Conservation (phyloP, 352 stramenopile species). For the Globisporangium megalacanthum region DNA sequence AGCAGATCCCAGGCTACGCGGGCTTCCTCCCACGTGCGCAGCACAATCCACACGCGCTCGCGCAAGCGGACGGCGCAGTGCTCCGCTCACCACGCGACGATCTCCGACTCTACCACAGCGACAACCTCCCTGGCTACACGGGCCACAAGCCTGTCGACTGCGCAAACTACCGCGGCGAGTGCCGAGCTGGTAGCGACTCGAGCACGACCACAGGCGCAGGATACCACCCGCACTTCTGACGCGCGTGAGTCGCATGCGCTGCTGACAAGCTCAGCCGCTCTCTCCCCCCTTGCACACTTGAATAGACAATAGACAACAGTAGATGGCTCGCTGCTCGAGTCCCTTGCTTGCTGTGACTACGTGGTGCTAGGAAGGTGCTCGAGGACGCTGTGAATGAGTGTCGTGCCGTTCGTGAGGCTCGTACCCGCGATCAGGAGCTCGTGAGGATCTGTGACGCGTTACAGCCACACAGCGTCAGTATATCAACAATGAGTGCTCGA, state of each 20-base stretch:
- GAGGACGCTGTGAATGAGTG: conserved; percentile 45
- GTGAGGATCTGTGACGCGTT: conserved; percentile 35
- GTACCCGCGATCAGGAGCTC: conserved; percentile 59
- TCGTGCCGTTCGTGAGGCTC: conserved; percentile 48
- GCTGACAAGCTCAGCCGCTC: background rate
- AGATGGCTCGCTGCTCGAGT: background rate
- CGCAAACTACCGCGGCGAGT: conserved; percentile 76
- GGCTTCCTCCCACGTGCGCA: conserved; percentile 59
- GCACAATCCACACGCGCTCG: conserved; percentile 53
- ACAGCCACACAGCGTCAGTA: background rate
- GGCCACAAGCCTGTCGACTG: conserved; percentile 74
- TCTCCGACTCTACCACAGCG: conserved; percentile 70
- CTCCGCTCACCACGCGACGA: conserved; percentile 30
- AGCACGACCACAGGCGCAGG: conserved; percentile 58
- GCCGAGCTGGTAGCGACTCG: conserved; percentile 44
- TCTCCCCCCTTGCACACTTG: background rate
- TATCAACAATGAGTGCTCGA: background rate
- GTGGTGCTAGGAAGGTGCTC: conserved; percentile 37
- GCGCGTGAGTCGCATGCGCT: background rate
- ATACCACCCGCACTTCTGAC: conserved; percentile 53
- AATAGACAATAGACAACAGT: background rate
- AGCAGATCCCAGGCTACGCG: conserved; percentile 76
- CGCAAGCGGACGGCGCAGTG: conserved; percentile 44
- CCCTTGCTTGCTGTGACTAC: background rate
- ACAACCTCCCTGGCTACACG: conserved; percentile 82